phyloP scores from a whole-genome alignment of 208 protist genomes.

The Wallacemonas collosoma region DNA sequence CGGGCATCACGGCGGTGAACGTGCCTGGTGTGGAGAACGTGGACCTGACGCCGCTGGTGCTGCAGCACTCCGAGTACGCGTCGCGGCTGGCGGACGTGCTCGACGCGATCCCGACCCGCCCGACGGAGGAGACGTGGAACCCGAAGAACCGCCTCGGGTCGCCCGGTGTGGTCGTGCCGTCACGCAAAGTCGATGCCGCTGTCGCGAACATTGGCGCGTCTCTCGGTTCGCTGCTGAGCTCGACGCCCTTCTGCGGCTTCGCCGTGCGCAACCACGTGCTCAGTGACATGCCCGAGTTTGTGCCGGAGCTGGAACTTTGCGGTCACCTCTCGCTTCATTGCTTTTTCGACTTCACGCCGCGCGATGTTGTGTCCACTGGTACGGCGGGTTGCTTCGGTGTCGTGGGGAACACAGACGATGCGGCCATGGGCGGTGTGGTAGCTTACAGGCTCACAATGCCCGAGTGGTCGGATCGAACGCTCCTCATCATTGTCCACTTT shows the following conservation, averaged over 20 bases:
- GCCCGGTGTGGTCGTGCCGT: slow-evolving; percentile 50
- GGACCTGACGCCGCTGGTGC: slow-evolving; percentile 64
- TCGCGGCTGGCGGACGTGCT: slow-evolving; percentile 57
- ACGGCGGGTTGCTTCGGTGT: slow-evolving; percentile 36
- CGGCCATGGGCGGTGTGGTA: slow-evolving; percentile 36
- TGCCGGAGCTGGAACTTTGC: slow-evolving; percentile 34
- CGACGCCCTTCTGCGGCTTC: slow-evolving; percentile 39
- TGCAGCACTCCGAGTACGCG: slow-evolving; percentile 68
- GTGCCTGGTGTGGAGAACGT: slow-evolving; percentile 89
- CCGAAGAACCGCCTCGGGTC: slow-evolving; percentile 46
- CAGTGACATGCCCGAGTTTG: slow-evolving; percentile 26
- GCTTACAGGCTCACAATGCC: slow-evolving; percentile 31
- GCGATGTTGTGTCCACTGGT: slow-evolving; percentile 20
- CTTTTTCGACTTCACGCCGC: slow-evolving; percentile 62
- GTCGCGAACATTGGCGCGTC: slow-evolving; percentile 39
- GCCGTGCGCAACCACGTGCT: slow-evolving; percentile 48
- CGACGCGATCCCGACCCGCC: slow-evolving; percentile 39
- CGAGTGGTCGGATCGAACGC: slow-evolving; percentile 23
- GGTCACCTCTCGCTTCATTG: slow-evolving; percentile 26
- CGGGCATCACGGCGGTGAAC: slow-evolving; percentile 67
- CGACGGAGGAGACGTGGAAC: slow-evolving; percentile 48
- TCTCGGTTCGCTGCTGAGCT: slow-evolving; percentile 37
- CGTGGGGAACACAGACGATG: slow-evolving; percentile 29
- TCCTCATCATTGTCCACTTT: slow-evolving; percentile 50
- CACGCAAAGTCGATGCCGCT: slow-evolving; percentile 25